Evolutionary conservation across 192 early-diverging fungal species (phyloP), one percentile per base, ranked within the genome.

Genomic region (Chytriomyces hyalinus): DNA sequence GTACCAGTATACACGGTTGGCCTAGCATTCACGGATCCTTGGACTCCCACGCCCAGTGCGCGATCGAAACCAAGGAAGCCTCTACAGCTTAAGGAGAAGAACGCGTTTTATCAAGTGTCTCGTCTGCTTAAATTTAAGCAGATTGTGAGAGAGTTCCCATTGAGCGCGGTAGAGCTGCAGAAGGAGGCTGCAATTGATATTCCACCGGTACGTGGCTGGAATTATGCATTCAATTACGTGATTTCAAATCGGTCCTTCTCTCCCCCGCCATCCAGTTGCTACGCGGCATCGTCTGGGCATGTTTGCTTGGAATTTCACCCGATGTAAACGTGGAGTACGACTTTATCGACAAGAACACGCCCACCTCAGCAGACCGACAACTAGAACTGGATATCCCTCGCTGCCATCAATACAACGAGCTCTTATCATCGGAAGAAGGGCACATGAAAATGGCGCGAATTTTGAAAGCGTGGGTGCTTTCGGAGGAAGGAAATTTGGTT

Each of bases 401-500:
- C 17, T 82, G 77, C 50, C 83, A 84, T 62, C 83, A 84, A 74
- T 84, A 81, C 77, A 74, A 84, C 24, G 63, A 47, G 62, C 74
- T 84, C 11, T 49, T 84, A 22, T 76, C 62, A 22, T 83, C 59
- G 28, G 76, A 51, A 43, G 17, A 70, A n/a, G 80, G 80, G 1
- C 83, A 84, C 49, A 4, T 65, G 36, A 82, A 82, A 70, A 50
- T 75, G n/a, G 66, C 69, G 53, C 75, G 79, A 3, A 51, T 80
- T 43, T 49, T 83, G 5, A 80, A 83, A 46, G 79, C 79, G 7
- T 82, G 81, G 81, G 64, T 75, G 62, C 73, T 71, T 6, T 62
- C 60, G 10, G 61, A 71, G 65, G 88, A 89, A 9, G 83, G 78
- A 6, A 78, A 90, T 50, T 61, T 83, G 17, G 93, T 93, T 17